Conservation (phyloP, 495 filamentous ascomycete species). For the Neurospora tetrasperma region DNA sequence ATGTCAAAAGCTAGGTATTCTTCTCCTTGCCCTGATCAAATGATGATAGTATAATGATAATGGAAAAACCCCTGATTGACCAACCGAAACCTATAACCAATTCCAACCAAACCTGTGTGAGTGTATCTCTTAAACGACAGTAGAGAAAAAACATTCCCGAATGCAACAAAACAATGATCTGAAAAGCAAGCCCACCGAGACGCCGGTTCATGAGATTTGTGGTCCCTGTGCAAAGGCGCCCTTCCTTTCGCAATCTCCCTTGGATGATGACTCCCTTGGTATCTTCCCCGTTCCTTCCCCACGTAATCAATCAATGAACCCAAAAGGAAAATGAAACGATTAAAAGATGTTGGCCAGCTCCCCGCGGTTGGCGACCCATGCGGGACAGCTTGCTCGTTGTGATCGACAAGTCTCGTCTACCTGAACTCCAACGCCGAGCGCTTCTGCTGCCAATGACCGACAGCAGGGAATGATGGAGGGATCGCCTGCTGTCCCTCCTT, state of each 20-base stretch:
- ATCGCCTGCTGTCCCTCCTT: background rate
- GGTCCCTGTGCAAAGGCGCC: constrained; percentile 11
- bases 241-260: background rate
- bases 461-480: background rate
- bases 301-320: constrained; percentile 1
- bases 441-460: background rate
- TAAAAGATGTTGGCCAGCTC: background rate
- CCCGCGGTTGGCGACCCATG: background rate
- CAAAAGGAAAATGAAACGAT: constrained; percentile 1
- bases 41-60: background rate
- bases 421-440: background rate
- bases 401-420: background rate
- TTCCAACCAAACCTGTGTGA: constrained; percentile 5
- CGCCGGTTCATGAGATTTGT: constrained; percentile 20
- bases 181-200: constrained; percentile 5
- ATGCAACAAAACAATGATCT: constrained; percentile 4
- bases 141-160: constrained; percentile 9
- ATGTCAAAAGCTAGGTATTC: constrained; percentile 8
- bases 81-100: background rate
- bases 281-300: constrained; percentile 1
- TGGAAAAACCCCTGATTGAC: background rate
- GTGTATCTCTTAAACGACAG: constrained; percentile 13
- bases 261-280: constrained; percentile 5
- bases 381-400: background rate
- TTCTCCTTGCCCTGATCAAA: background rate